phyloP scores from a whole-genome alignment of 306 rosid genomes.

The Prunus kanzakura region DNA sequence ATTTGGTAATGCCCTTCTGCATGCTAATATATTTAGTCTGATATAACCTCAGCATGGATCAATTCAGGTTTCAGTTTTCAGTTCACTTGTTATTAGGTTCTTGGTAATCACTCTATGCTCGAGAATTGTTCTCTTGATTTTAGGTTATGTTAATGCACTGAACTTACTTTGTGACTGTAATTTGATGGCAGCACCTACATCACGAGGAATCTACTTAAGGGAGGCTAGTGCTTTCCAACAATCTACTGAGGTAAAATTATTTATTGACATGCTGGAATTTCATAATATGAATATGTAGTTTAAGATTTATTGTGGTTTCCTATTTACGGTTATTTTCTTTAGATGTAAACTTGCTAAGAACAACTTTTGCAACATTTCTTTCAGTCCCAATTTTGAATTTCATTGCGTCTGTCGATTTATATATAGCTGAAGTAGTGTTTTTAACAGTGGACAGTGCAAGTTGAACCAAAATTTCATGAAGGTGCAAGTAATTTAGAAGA shows the following conservation, averaged over 20 bases:
- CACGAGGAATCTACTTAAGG: constrained; percentile 91
- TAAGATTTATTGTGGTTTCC: not conserved
- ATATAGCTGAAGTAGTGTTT: constrained; percentile 7
- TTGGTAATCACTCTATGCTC: not conserved
- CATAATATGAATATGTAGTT: not conserved
- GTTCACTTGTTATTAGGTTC: not conserved
- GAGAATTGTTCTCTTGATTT: not conserved
- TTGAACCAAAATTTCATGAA: constrained; percentile 87
- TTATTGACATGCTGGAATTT: constrained; percentile 25
- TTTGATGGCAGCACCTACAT: constrained; percentile 58
- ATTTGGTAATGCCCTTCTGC: not conserved
- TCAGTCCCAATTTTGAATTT: not conserved
- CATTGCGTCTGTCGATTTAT: not conserved
- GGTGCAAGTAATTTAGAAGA: constrained; percentile 83
- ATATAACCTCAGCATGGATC: not conserved
- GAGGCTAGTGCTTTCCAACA: constrained; percentile 77
- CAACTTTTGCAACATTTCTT: not conserved
- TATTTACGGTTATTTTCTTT: not conserved
- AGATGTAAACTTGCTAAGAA: not conserved
- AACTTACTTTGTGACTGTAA: constrained; percentile 5
- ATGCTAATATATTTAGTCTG: not conserved
- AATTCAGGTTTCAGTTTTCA: not conserved
- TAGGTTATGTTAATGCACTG: constrained; percentile 7
- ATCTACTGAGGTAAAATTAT: constrained; percentile 70
- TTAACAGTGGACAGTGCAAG: constrained; percentile 85